Percentiles rank a stretch among this genome's conserved stretches.
phyloP scores from a whole-genome alignment of 2,329 filamentous ascomycete genomes.

The Epichloe gansuensis region DNA sequence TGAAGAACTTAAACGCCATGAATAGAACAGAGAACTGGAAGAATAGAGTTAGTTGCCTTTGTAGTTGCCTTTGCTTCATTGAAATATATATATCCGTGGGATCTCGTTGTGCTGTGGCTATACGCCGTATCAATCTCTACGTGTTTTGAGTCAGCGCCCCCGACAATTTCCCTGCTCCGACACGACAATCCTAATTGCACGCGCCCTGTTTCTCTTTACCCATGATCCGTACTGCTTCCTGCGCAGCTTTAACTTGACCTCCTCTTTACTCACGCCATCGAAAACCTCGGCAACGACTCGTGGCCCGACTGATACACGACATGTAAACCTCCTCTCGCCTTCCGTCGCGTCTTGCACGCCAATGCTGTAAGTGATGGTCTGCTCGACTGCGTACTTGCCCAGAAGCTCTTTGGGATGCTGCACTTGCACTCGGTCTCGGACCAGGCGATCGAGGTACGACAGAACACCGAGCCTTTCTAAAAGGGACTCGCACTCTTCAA shows the following conservation, averaged over 20 bases:
- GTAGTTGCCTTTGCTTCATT: neutral
- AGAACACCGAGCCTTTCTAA: conserved; percentile 54
- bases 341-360: conserved; percentile 13
- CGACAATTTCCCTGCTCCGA: neutral
- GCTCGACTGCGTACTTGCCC: conserved; percentile 40
- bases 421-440: conserved; percentile 46
- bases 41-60: neutral
- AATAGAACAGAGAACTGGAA: neutral
- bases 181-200: neutral
- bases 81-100: neutral
- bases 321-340: conserved; percentile 24
- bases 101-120: neutral
- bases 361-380: conserved; percentile 42
- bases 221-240: conserved; percentile 31
- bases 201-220: conserved; percentile 10
- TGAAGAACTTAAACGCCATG: conserved; percentile 25
- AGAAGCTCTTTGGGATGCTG: conserved; percentile 58
- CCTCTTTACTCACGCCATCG: conserved; percentile 35
- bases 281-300: conserved; percentile 31
- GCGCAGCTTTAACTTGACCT: conserved; percentile 46
- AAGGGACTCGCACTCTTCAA: conserved; percentile 47
- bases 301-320: conserved; percentile 37
- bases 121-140: neutral
- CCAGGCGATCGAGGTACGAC: conserved; percentile 45
- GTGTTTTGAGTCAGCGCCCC: neutral